A percentile compares a stretch with the other conserved stretches of the same genome.
Evolutionary conservation across 306 rosid genomes (phyloP).

Genomic region (Hippophae tibetana): DNA sequence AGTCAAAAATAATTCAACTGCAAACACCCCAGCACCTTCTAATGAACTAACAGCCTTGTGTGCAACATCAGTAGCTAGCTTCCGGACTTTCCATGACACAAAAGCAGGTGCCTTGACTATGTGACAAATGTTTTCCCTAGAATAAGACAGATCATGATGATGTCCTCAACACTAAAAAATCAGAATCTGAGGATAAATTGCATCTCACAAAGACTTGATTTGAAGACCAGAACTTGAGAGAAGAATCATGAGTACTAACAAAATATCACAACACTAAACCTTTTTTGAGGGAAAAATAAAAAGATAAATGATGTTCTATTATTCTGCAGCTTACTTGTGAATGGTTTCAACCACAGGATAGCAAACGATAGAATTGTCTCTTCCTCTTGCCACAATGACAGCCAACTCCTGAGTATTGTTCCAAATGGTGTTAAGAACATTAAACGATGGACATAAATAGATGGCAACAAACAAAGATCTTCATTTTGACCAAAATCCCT

Average conservation of each 20-base stretch:
- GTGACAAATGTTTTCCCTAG: constrained; percentile 83
- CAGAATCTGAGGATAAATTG: neutral
- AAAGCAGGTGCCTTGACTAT: constrained; percentile 80
- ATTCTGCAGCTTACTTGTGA: constrained; percentile 59
- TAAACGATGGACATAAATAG: neutral
- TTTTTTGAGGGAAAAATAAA: too few species aligned
- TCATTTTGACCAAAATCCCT: too few species aligned
- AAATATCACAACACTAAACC: too few species aligned
- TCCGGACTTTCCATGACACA: constrained; percentile 53
- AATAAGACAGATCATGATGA: constrained; percentile 19
- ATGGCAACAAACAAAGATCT: too few species aligned
- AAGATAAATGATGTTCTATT: neutral
- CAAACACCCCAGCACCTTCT: constrained; percentile 95
- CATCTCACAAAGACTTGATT: neutral
- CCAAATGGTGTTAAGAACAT: constrained; percentile 5
- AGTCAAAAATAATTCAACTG: constrained; percentile 84
- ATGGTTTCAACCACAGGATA: constrained; percentile 91
- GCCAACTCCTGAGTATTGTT: constrained; percentile 62
- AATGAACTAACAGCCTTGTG: constrained; percentile 69
- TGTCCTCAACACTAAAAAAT: constrained; percentile 9
- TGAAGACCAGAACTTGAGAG: neutral
- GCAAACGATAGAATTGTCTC: constrained; percentile 63
- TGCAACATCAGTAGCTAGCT: constrained; percentile 69
- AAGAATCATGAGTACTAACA: neutral
- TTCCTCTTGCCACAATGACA: constrained; percentile 79